phyloP scores from a whole-genome alignment of 1,139 yeast genomes.

The Hemisphaericaspora xylofermentans region DNA sequence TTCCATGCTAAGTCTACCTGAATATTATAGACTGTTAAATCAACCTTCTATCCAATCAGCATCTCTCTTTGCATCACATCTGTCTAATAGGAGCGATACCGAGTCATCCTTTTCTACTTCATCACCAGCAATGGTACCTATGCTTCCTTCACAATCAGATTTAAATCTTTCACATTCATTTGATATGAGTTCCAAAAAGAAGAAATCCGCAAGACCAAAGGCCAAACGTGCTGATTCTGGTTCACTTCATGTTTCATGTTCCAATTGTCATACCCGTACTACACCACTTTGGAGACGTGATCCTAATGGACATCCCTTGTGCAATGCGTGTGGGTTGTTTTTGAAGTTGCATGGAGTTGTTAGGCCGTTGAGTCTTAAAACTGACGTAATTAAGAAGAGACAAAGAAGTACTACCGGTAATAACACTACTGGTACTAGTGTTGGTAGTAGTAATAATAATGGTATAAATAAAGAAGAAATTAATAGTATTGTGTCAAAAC shows the following conservation, averaged over 20 bases:
- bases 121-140: not conserved
- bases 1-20: conserved; percentile 28
- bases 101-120: not conserved
- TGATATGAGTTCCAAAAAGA: conserved; percentile 4
- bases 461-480: conserved; percentile 2
- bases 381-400: conserved; percentile 87
- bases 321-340: conserved; percentile 62
- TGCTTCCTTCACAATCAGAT: conserved; percentile 1
- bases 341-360: conserved; percentile 58
- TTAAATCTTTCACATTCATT: not conserved
- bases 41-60: conserved; percentile 3
- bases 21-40: conserved; percentile 13
- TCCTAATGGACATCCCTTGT: conserved; percentile 53
- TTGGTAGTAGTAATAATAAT: not conserved
- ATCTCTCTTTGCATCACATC: not conserved
- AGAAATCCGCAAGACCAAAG: conserved; percentile 9
- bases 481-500: not conserved
- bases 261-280: conserved; percentile 55
- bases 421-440: not conserved
- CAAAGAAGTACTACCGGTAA: conserved; percentile 11
- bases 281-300: conserved; percentile 62
- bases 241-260: conserved; percentile 28
- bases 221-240: conserved; percentile 4
- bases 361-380: conserved; percentile 66
- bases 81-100: not conserved